Evolutionary conservation across 129 eudicot genomes (phyloP).

Genomic region (Helianthus tuberosus): DNA sequence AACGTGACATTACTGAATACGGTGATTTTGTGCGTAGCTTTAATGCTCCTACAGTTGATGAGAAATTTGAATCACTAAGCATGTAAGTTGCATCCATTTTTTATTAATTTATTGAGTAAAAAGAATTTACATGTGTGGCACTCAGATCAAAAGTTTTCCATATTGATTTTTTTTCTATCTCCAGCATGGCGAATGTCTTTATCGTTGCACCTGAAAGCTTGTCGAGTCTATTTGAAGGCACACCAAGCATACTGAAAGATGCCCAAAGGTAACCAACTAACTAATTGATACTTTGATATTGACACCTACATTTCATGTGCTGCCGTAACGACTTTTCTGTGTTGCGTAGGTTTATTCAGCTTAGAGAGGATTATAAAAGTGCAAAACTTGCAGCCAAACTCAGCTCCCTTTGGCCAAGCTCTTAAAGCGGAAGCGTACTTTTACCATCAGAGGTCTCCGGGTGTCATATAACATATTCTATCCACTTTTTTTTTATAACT

Average conservation of each 20-base stretch:
- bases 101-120: not conserved
- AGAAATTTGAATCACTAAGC: slow-evolving; percentile 90
- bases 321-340: not conserved
- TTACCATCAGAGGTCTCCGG: slow-evolving; percentile 1
- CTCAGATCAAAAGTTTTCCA: not conserved
- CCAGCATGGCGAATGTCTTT: slow-evolving; percentile 90
- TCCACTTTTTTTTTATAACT: not conserved
- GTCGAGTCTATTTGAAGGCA: slow-evolving; percentile 87
- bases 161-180: slow-evolving; percentile 17
- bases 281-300: not conserved
- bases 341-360: slow-evolving; percentile 69
- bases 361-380: slow-evolving; percentile 90
- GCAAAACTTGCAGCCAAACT: slow-evolving; percentile 87
- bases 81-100: slow-evolving; percentile 63
- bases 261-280: slow-evolving; percentile 67
- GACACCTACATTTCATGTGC: not conserved
- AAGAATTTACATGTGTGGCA: slow-evolving; percentile 1
- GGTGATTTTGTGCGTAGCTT: slow-evolving; percentile 96
- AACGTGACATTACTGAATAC: slow-evolving; percentile 98
- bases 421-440: slow-evolving; percentile 32
- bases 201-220: slow-evolving; percentile 96
- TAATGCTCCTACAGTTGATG: slow-evolving; percentile 96
- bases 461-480: not conserved
- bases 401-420: slow-evolving; percentile 75
- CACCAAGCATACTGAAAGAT: slow-evolving; percentile 85